A percentile compares a stretch with the other conserved stretches of the same genome.
These are phyloP conservation scores for Helianthus annuus DNA, from an alignment of 129 eudicot genomes.

Conservation along the genomic window DNA sequence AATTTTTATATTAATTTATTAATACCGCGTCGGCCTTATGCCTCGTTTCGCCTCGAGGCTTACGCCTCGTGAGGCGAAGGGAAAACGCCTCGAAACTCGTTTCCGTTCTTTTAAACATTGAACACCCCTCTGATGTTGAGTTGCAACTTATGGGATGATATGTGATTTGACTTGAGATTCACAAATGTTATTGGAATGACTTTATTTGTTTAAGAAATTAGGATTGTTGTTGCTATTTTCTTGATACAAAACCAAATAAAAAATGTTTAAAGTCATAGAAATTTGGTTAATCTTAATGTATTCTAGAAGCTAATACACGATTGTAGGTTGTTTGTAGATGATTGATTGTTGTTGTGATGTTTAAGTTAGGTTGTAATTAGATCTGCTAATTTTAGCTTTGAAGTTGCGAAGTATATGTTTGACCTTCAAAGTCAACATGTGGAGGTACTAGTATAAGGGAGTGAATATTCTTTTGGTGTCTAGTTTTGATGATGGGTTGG, in stretches of 20 bases:
- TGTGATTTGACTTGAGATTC: neutral
- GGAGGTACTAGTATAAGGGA: neutral
- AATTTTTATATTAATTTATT: too few relatives aligned
- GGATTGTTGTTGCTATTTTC: neutral
- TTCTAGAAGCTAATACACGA: constrained; percentile 11
- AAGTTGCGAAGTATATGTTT: constrained; percentile 17
- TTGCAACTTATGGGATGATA: constrained; percentile 8
- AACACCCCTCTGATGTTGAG: neutral
- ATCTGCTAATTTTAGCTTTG: neutral
- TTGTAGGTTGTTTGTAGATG: constrained; percentile 4
- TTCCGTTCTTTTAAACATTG: too few relatives aligned
- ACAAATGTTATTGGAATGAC: neutral
- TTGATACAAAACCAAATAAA: neutral
- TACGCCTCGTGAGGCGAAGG: too few relatives aligned
- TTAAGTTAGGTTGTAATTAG: too few relatives aligned
- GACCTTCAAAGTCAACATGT: constrained; percentile 21
- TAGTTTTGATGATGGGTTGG: constrained; percentile 4
- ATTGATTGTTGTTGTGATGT: too few relatives aligned
- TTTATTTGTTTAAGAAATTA: neutral
- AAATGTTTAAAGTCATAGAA: neutral
- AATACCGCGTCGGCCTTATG: too few relatives aligned
- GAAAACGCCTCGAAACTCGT: too few relatives aligned
- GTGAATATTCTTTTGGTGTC: neutral
- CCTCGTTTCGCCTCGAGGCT: too few relatives aligned
- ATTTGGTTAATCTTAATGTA: constrained; percentile 9